phyloP scores from a whole-genome alignment of 208 protist genomes.

The Acanthamoeba sp. region DNA sequence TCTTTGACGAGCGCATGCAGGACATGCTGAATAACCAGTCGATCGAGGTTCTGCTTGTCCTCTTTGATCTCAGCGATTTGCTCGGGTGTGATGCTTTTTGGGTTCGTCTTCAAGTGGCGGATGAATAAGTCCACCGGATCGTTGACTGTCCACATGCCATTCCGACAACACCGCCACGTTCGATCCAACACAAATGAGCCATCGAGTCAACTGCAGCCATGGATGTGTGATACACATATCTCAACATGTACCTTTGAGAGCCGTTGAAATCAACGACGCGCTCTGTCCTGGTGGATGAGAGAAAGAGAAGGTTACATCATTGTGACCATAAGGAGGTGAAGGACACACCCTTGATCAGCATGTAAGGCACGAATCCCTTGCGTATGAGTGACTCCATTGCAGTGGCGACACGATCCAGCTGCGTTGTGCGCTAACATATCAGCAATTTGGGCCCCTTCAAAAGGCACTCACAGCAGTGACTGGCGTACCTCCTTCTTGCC shows the following conservation, averaged over 20 bases:
- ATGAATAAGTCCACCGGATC: background rate
- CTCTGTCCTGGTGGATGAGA: background rate
- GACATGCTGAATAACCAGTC: background rate
- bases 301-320: background rate
- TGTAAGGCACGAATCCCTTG: constrained; percentile 3
- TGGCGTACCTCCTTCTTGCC: constrained; percentile 29
- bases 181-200: too few relatives aligned
- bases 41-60: background rate
- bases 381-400: background rate
- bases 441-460: too few relatives aligned
- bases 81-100: background rate
- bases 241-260: background rate
- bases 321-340: background rate
- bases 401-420: background rate
- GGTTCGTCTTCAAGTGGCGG: background rate
- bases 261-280: background rate
- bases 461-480: too few relatives aligned
- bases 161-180: background rate
- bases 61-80: background rate
- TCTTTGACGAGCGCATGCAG: background rate
- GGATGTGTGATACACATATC: background rate
- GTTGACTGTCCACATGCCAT: background rate
- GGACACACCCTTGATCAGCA: background rate
- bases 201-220: too few relatives aligned
- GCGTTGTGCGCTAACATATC: background rate